Conservation (phyloP, 2,329 filamentous ascomycete genomes). For the Reticulascus tulasneorum region DNA sequence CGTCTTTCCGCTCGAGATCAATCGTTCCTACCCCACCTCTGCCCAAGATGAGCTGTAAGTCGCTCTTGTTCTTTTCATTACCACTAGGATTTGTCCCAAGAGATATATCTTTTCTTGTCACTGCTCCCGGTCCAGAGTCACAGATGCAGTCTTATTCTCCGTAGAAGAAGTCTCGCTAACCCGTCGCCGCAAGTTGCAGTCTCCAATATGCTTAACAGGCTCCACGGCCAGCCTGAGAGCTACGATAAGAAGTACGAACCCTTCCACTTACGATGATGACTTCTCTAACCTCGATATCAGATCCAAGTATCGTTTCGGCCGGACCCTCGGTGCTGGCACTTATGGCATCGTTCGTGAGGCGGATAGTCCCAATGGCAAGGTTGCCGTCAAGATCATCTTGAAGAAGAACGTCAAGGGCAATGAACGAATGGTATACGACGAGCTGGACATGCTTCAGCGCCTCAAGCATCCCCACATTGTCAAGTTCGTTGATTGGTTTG, state of each 20-base stretch:
- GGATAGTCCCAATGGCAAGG: constrained; percentile 76
- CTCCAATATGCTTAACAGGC: constrained; percentile 87
- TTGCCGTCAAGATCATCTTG: constrained; percentile 96
- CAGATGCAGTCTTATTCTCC: too few species aligned
- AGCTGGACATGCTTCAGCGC: constrained; percentile 87
- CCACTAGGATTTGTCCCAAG: too few species aligned
- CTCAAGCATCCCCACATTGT: constrained; percentile 95
- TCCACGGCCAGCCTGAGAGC: constrained; percentile 93
- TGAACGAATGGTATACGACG: constrained; percentile 97
- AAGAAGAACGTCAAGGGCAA: constrained; percentile 99
- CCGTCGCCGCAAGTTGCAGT: constrained; percentile 52
- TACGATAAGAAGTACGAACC: constrained; percentile 89
- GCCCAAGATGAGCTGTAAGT: constrained; percentile 38
- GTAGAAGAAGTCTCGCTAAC: too few species aligned
- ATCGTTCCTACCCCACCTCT: too few species aligned
- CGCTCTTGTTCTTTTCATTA: not conserved
- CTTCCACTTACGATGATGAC: constrained; percentile 14
- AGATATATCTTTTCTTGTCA: too few species aligned
- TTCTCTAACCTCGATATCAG: constrained; percentile 36
- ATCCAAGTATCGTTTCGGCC: constrained; percentile 85
- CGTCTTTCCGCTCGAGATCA: too few species aligned
- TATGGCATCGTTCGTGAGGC: constrained; percentile 98
- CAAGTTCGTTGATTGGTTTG: constrained; percentile 97
- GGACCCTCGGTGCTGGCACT: constrained; percentile 91
- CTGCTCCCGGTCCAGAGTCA: too few species aligned